Percentiles rank a stretch among this genome's conserved stretches.
These are phyloP conservation scores for Phytophthora cactorum DNA, from an alignment of 352 stramenopile genomes.

Conservation along the genomic window DNA sequence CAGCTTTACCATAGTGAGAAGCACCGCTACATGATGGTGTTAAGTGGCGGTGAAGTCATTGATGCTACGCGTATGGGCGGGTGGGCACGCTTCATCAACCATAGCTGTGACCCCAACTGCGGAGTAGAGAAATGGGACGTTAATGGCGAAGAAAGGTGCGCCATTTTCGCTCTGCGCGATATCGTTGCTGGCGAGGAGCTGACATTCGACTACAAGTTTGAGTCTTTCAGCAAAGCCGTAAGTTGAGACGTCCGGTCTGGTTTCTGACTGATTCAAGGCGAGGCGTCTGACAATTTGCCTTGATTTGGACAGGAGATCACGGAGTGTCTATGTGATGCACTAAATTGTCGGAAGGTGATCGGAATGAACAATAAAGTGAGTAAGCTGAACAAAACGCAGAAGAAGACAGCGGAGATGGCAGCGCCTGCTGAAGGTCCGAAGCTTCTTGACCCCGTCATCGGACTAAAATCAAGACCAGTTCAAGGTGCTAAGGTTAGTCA, in stretches of 20 bases:
- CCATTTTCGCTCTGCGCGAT: slow-evolving; percentile 93
- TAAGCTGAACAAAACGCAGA: slow-evolving; percentile 36
- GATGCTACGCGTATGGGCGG: slow-evolving; percentile 91
- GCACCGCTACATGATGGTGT: slow-evolving; percentile 86
- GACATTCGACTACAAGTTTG: slow-evolving; percentile 95
- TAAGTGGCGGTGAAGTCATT: slow-evolving; percentile 87
- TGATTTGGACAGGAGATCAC: slow-evolving; percentile 63
- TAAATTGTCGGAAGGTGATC: slow-evolving; percentile 76
- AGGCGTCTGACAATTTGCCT: slow-evolving; percentile 5
- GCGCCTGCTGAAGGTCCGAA: slow-evolving; percentile 23
- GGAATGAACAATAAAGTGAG: slow-evolving; percentile 66
- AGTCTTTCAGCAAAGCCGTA: slow-evolving; percentile 40
- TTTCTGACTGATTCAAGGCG: background rate
- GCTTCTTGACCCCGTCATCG: slow-evolving; percentile 55
- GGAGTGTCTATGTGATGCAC: slow-evolving; percentile 64
- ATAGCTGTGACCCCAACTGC: slow-evolving; percentile 95
- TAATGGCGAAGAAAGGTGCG: slow-evolving; percentile 93
- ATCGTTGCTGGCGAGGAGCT: slow-evolving; percentile 93
- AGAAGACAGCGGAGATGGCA: slow-evolving; percentile 21
- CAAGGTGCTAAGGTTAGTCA: slow-evolving; percentile 50
- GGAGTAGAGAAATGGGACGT: slow-evolving; percentile 95
- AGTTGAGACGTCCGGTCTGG: background rate
- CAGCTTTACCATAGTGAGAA: slow-evolving; percentile 87
- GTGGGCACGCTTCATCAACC: slow-evolving; percentile 95
- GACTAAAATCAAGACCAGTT: slow-evolving; percentile 36